Base-by-base conservation (phyloP, 352 stramenopile genomes). In the Pythium myriotylum region DNA sequence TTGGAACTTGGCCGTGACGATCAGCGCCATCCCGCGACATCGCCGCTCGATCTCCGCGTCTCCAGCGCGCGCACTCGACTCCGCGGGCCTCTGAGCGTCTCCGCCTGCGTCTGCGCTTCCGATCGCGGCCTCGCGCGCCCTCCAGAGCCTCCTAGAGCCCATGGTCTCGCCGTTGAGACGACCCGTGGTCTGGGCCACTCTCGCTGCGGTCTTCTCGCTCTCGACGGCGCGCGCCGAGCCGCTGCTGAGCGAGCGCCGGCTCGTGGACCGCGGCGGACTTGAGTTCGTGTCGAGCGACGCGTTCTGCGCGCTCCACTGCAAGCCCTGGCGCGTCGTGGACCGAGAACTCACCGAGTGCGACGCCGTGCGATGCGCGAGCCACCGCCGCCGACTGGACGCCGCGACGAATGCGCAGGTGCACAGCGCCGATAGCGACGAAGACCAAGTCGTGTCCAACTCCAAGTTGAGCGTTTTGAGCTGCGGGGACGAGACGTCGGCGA, bases 281-380 rank as follows among this genome's bases (percentile, higher is more conserved):
- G 53, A 54, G 26, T 91, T 89, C 41, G 61, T 52, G 20, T 73
- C 70, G n/a, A 17, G 51, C 5, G 68, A 68, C 19, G 71, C 82
- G 16, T 76, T 87, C 59, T 89, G 82, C 61, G 51, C 65, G 39
- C 78, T 80, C 67, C 76, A 91, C 72, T 91, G 81, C 69, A 78
- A 68, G 13, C 26, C 62, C 16, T 58, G 37, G 22, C 61, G 62
- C 5, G 37, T 41, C 5, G 53, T 50, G 20, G 13, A 55, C 27
- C 39, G 33, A 19, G 59, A 40, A 23, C 26, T 56, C 20, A 62
- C 13, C 12, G 22, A 65, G 55, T 70, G 63, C n/a, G 22, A 40
- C 40, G n/a, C 37, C 27, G 35, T 20, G n/a, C 49, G 19, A 5
- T 70, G 63, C 42, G 29, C 9, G 16, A 46, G n/a, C n/a, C n/a